These are phyloP conservation scores for Termitomyces sp. DNA, from an alignment of 768 basidiomycete species.

Conservation along the genomic window DNA sequence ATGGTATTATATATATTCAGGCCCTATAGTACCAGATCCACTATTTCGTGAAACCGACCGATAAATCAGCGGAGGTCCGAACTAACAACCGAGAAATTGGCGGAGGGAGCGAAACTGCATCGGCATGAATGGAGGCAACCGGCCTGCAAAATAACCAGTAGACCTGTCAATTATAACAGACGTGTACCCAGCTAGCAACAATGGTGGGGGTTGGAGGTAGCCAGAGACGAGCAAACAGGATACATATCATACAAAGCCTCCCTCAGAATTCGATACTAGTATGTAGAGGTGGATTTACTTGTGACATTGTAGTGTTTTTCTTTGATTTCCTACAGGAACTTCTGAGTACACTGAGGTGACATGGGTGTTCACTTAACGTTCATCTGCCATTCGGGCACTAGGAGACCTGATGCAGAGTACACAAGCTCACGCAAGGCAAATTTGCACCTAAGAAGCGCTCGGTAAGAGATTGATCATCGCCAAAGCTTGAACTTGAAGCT, in stretches of 20 bases:
- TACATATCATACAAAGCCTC: neutral
- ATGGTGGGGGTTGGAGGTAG: neutral
- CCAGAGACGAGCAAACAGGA: too few relatives aligned
- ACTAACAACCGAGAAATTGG: constrained; percentile 17
- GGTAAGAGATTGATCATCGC: too few relatives aligned
- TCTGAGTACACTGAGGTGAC: too few relatives aligned
- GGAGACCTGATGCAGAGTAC: neutral
- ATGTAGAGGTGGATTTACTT: too few relatives aligned
- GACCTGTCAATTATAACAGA: neutral
- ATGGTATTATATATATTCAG: constrained; percentile 10
- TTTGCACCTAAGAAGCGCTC: neutral
- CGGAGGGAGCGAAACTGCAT: constrained; percentile 4
- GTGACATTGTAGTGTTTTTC: too few relatives aligned
- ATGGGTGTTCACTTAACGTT: too few relatives aligned
- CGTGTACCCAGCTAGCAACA: neutral
- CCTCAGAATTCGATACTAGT: neutral
- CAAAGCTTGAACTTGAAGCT: too few relatives aligned
- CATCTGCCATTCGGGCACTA: neutral
- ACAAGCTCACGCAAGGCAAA: neutral
- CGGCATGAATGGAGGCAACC: neutral
- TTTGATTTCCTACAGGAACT: neutral
- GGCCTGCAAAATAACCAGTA: neutral
- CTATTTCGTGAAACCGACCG: constrained; percentile 7
- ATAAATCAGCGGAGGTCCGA: constrained; percentile 16
- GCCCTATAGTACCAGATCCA: neutral